Evolutionary conservation across 768 basidiomycete species (phyloP).

Genomic region (Hypholoma fasciculare): DNA sequence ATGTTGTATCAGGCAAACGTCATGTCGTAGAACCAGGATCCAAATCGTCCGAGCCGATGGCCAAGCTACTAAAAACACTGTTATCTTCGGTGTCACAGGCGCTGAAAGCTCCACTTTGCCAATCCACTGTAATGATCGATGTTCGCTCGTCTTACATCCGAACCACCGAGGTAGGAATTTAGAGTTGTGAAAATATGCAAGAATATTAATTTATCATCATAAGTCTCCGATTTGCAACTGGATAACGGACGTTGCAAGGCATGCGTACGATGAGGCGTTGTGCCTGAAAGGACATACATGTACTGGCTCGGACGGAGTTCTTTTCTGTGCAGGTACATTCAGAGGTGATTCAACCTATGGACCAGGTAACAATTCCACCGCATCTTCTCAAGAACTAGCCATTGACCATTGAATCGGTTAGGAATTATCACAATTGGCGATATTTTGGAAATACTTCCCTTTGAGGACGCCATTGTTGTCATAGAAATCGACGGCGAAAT

Average conservation of each 20-base stretch:
- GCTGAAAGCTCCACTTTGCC: conserved; percentile 76
- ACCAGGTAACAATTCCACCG: conserved; percentile 49
- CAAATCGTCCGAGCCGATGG: conserved; percentile 54
- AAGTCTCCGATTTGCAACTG: conserved; percentile 77
- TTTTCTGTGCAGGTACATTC: conserved; percentile 82
- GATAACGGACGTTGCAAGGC: conserved; percentile 82
- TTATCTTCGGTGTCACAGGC: conserved; percentile 69
- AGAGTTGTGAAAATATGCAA: not conserved
- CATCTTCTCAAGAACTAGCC: conserved; percentile 40
- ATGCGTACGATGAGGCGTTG: conserved; percentile 77
- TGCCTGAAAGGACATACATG: conserved; percentile 45
- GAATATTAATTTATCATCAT: not conserved
- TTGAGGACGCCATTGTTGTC: conserved; percentile 83
- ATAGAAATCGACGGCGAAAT: conserved; percentile 76
- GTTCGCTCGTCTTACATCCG: conserved; percentile 76
- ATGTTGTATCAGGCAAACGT: conserved; percentile 52
- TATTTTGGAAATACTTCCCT: conserved; percentile 86
- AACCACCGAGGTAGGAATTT: conserved; percentile 56
- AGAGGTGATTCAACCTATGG: conserved; percentile 87
- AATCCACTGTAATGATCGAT: conserved; percentile 65
- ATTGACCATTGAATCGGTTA: not conserved
- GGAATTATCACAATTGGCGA: conserved; percentile 73
- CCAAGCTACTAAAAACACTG: conserved; percentile 58
- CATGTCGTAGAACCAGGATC: conserved; percentile 62
- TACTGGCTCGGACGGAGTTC: conserved; percentile 74